A percentile compares a stretch with the other conserved stretches of the same genome.
These are phyloP conservation scores for Cyberlindnera mississippiensis DNA, from an alignment of 805 yeast genomes.

Conservation along the genomic window DNA sequence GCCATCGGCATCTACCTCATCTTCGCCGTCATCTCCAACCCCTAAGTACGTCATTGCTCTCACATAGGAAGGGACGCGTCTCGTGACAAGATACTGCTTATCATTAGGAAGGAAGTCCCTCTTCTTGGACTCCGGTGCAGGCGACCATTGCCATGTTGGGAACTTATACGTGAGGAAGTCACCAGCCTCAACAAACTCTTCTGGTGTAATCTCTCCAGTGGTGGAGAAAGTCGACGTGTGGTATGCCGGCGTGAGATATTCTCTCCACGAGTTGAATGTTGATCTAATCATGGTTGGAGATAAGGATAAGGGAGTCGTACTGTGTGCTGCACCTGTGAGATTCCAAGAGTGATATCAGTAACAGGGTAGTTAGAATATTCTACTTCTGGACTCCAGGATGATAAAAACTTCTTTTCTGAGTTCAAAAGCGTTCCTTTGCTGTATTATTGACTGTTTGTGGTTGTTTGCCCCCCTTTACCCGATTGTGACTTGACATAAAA, in stretches of 20 bases:
- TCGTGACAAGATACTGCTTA: slow-evolving; percentile 83
- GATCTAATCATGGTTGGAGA: slow-evolving; percentile 47
- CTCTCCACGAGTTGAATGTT: slow-evolving; percentile 78
- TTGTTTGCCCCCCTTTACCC: no score
- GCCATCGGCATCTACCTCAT: slow-evolving; percentile 45
- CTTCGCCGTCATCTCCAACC: slow-evolving; percentile 37
- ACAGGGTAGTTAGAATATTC: no score
- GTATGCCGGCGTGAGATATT: slow-evolving; percentile 86
- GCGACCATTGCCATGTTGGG: slow-evolving; percentile 95
- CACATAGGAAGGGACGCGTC: slow-evolving; percentile 81
- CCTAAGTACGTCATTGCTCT: slow-evolving; percentile 57
- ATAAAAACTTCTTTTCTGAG: no score
- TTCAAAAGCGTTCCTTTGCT: no score
- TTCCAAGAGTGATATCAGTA: no score
- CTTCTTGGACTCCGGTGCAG: slow-evolving; percentile 48
- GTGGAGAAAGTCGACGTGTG: slow-evolving; percentile 79
- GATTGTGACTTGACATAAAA: no score
- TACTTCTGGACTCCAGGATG: no score
- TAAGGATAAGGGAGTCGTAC: no score
- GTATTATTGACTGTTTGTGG: no score
- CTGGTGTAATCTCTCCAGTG: slow-evolving; percentile 94
- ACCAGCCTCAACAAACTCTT: slow-evolving; percentile 91
- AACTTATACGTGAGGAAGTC: slow-evolving; percentile 87
- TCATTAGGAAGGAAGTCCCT: slow-evolving; percentile 78
- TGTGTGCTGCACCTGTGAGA: no score